Base-by-base conservation (phyloP, 2,329 filamentous ascomycete genomes). In the Fusarium gaditjirri region DNA sequence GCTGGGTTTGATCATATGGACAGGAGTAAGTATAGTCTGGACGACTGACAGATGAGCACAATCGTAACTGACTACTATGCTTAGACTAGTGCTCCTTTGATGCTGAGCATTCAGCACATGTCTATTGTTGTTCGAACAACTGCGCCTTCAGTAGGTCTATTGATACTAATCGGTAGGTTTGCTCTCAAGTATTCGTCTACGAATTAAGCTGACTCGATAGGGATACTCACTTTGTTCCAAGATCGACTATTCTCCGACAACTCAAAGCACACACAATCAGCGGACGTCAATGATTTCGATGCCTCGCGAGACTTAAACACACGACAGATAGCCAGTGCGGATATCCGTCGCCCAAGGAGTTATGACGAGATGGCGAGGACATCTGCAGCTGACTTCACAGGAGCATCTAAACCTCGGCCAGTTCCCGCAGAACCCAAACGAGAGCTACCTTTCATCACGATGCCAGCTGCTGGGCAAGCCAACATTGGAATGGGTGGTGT, bases 361-460 rank as follows among this genome's bases (percentile, higher is more conserved):
- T 88, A 85, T 61, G 84, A 87, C 57, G 85, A 87, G 52, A 62
- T 87, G 8, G 88, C 87, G 74, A 80, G 78, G n/a, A 82, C 82
- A 16, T 76, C 81, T 27, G 77, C 79, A 52, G 79, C 55, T 14
- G 56, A 81, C 42, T 54, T 72, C 25, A 59, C 55, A 31, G 54
- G 39, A 25, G 44, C 60, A 80, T 79, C 61, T 8, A 58, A 54
- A 14, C 46, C 61, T 23, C 53, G 46, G 17, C 68, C 59, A 59
- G 31, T 33, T 39, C 42, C 62, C n/a, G 29, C 49, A 21, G 75
- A 65, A 33, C 73, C 72, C 33, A 75, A 72, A 17, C 75, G 72
- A 33, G 75, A 72, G 17, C 72, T 86, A 25, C 83, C 84, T 6
- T 73, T 69, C 19, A 84, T 86, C 50, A 76, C 82, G 23, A 78